A percentile compares a stretch with the other conserved stretches of the same genome.
Conservation (phyloP, 306 rosid genomes). For the Acacia crassicarpa region DNA sequence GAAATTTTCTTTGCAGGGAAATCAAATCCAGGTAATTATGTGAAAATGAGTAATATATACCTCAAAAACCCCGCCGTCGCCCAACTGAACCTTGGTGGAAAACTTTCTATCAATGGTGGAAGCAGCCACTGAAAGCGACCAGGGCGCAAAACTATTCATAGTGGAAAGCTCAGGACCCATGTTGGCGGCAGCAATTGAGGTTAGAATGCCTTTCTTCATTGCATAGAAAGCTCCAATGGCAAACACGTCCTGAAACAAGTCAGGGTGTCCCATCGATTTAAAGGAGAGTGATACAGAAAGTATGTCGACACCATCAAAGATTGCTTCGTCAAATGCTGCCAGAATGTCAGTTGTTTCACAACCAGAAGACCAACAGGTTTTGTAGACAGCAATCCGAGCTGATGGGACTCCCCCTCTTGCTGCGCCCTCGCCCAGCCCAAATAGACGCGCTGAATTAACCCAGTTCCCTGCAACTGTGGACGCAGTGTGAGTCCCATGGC, state of each 20-base stretch:
- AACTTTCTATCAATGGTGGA: background rate
- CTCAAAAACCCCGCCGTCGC: background rate
- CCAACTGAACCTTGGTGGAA: background rate
- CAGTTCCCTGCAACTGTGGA: background rate
- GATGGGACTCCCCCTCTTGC: background rate
- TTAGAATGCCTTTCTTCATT: background rate
- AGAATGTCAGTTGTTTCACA: constrained; percentile 11
- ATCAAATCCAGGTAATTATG: too few species aligned
- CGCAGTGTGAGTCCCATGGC: constrained; percentile 44
- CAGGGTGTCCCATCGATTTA: background rate
- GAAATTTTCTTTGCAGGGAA: too few species aligned
- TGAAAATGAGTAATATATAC: background rate
- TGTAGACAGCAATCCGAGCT: background rate
- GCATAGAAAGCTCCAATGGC: background rate
- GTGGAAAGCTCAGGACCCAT: background rate
- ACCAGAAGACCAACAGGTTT: background rate
- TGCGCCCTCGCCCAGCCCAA: background rate
- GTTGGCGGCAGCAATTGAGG: background rate
- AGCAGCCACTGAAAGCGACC: background rate
- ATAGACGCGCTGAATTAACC: background rate
- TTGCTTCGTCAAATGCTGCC: constrained; percentile 44
- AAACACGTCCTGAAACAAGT: background rate
- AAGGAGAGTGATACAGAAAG: constrained; percentile 38
- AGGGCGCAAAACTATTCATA: background rate
- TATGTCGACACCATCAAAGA: constrained; percentile 56